Percentiles rank a stretch among this genome's conserved stretches.
Evolutionary conservation across 345 rosid genomes (phyloP).

Genomic region (Pugionium cornutum): DNA sequence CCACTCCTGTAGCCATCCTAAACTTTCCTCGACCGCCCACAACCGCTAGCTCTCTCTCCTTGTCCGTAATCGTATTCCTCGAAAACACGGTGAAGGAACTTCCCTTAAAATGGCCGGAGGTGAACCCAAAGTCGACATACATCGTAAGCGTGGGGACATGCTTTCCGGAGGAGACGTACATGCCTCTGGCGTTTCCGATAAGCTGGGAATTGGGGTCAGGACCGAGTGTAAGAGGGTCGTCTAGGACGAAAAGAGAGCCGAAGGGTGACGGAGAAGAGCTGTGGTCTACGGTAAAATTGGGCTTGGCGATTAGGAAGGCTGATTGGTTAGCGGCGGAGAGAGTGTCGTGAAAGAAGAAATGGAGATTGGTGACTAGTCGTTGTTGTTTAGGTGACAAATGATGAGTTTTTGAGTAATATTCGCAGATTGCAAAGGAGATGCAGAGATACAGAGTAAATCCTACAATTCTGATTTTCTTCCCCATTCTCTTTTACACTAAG

Average conservation of each 20-base stretch:
- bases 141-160: constrained; percentile 22
- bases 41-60: constrained; percentile 49
- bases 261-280: constrained; percentile 30
- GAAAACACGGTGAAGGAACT: constrained; percentile 54
- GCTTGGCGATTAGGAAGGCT: constrained; percentile 38
- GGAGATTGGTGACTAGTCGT: constrained; percentile 39
- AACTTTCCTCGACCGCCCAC: constrained; percentile 57
- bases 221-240: constrained; percentile 50
- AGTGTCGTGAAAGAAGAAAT: constrained; percentile 50
- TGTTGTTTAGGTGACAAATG: constrained; percentile 11
- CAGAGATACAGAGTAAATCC: constrained; percentile 8
- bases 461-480: background rate
- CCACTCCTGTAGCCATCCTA: constrained; percentile 52
- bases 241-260: constrained; percentile 41
- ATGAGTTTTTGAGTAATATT: constrained; percentile 20
- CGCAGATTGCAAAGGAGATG: constrained; percentile 7
- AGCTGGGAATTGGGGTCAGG: constrained; percentile 40
- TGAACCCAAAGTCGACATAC: constrained; percentile 39
- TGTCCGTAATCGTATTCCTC: constrained; percentile 44
- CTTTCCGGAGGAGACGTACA: constrained; percentile 43
- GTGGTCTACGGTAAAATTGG: constrained; percentile 9
- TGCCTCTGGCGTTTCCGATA: constrained; percentile 51
- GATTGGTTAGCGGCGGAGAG: constrained; percentile 27
- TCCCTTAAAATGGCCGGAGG: constrained; percentile 46
- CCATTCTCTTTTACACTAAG: background rate